Evolutionary conservation across 176 grass and related monocot genomes (phyloP).

Genomic region (Hsuehochloa calcarea): DNA sequence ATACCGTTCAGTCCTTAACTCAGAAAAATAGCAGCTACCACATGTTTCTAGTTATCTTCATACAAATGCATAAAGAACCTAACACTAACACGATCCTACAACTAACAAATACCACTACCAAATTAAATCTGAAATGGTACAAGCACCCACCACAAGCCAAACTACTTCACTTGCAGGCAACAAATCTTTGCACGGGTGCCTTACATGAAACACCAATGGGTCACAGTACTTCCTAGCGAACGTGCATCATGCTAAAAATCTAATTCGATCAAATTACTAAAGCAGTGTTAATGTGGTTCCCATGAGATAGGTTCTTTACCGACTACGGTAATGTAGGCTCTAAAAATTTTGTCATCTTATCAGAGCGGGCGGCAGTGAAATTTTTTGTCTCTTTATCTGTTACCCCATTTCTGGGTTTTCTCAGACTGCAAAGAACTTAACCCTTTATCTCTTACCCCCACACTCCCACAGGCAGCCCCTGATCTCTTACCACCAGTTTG

Average conservation of each 20-base stretch:
- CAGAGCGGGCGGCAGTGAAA: neutral
- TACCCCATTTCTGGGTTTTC: slow-evolving; percentile 20
- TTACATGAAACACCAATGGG: neutral
- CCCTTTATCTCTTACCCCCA: slow-evolving; percentile 20
- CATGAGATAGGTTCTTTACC: neutral
- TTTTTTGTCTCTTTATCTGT: neutral
- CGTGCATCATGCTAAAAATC: slow-evolving; percentile 4
- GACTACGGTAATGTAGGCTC: neutral
- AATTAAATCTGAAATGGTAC: neutral
- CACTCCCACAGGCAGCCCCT: slow-evolving; percentile 13
- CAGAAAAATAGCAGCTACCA: neutral
- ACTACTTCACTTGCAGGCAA: neutral
- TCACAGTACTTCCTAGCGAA: neutral
- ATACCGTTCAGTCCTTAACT: neutral
- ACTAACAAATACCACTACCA: neutral
- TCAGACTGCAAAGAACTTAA: slow-evolving; percentile 23
- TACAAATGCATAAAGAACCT: neutral
- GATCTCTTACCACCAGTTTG: slow-evolving; percentile 15
- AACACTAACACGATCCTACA: neutral
- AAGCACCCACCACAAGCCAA: neutral
- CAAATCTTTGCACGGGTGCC: neutral
- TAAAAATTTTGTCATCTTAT: neutral
- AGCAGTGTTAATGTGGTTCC: neutral
- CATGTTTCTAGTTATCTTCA: neutral
- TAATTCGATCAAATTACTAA: slow-evolving; percentile 5